Evolutionary conservation across 805 yeast species (phyloP), one percentile per base, ranked within the genome.

Genomic region (Scheffersomyces amazonensis): DNA sequence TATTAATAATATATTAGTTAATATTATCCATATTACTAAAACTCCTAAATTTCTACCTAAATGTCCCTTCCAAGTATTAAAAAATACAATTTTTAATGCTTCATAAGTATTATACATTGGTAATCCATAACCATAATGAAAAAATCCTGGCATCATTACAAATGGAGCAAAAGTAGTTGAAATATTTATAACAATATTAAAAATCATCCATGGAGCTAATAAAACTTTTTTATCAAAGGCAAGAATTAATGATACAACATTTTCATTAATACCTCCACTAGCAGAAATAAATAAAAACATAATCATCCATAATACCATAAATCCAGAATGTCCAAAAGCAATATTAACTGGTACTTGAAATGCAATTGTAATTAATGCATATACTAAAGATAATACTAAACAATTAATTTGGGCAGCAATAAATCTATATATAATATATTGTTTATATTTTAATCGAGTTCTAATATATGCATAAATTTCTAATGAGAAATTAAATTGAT

Each of bases 71-170:
- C 59, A 58, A 2, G 66, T 60, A 38, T 63, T 37, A 34, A 62
- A 64, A 36, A 63, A 60, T 6, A 63, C 54, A 15, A 64, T 66
- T 40, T 53, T 58, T 37, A 60, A 47, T 1, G 58, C 53, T 35
- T 60, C 63, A 33, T 54, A 62, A 0, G 55, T 49, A 34, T 62
- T 60, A 43, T 44, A 54, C 64, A 64, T 60, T 3, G 69, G 70
- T 45, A 62, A 40, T 10, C 64, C 66, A 43, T 65, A 64, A 1
- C 70, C 71, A 39, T 53, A 63, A 31, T 60, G 50, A 40, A 50
- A 62, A 31, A 65, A 54, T 8, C 49, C 48, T 0, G 72, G 66
- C 18, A 47, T 40, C 24, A 66, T 48, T 4, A 47, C 62, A 25
- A 64, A 44, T 1, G 72, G 68, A 2, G 65, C 58, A 43, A 61